A percentile compares a stretch with the other conserved stretches of the same genome.
Evolutionary conservation across 2,329 filamentous ascomycete genomes (phyloP).

Genomic region (Aureobasidium uvarum): DNA sequence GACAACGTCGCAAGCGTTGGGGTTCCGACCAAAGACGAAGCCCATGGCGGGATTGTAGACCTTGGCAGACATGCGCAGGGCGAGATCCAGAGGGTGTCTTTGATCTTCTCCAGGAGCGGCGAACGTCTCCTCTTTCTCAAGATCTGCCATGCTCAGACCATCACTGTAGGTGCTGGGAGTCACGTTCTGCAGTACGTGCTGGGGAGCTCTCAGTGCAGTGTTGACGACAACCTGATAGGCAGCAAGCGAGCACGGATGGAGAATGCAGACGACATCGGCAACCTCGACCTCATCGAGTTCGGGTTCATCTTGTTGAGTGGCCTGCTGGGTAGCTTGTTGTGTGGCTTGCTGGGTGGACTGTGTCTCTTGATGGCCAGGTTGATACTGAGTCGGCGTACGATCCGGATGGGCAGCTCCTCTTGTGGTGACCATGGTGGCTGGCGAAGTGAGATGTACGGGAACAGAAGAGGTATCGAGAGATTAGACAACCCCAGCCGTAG

Average conservation of each 20-base stretch:
- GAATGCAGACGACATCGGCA: constrained; percentile 82
- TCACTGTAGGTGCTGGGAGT: constrained; percentile 37
- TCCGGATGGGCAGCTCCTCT: not conserved
- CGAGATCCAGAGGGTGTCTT: constrained; percentile 50
- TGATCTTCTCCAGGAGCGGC: constrained; percentile 52
- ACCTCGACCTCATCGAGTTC: constrained; percentile 71
- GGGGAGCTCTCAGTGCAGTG: constrained; percentile 52
- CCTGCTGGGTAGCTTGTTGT: constrained; percentile 23
- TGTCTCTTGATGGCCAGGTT: not conserved
- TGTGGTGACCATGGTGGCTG: constrained; percentile 2
- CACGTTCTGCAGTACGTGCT: constrained; percentile 59
- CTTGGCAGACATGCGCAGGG: constrained; percentile 72
- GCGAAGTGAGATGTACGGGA: not conserved
- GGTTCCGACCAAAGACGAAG: constrained; percentile 83
- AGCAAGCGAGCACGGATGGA: constrained; percentile 72
- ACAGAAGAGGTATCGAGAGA: not conserved
- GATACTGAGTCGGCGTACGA: not conserved
- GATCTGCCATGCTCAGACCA: constrained; percentile 32
- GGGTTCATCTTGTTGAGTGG: constrained; percentile 20
- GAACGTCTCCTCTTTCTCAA: constrained; percentile 47
- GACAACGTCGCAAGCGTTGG: constrained; percentile 66
- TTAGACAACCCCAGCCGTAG: constrained; percentile 24
- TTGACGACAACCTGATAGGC: constrained; percentile 68
- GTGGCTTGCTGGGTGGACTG: constrained; percentile 21
- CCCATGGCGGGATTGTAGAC: constrained; percentile 68